Conservation (phyloP, 1,284 basidiomycete genomes). For the Athelia psychrophila region DNA sequence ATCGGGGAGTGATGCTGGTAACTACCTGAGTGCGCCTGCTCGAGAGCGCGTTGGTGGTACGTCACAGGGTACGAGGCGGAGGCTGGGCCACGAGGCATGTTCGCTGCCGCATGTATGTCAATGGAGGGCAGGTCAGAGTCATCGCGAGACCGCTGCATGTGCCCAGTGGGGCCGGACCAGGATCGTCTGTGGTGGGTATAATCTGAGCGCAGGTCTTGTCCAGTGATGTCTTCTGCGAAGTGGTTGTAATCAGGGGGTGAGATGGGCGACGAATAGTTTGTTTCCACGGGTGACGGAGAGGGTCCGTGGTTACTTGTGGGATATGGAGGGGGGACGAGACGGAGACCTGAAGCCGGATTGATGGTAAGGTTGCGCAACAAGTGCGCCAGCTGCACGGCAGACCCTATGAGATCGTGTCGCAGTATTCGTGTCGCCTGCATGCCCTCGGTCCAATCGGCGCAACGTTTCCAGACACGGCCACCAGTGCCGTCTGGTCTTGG, state of each 20-base stretch:
- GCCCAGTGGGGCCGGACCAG: neutral
- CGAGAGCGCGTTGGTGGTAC: neutral
- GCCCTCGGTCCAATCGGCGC: conserved; percentile 76
- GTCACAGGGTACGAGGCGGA: neutral
- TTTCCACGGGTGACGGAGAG: no score
- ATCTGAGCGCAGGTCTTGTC: neutral
- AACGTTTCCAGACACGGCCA: conserved; percentile 57
- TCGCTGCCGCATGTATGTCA: neutral
- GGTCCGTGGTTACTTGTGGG: no score
- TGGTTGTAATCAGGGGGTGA: no score
- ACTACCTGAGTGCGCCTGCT: neutral
- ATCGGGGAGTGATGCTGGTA: neutral
- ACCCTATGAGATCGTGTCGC: conserved; percentile 65
- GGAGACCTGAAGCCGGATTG: conserved; percentile 11
- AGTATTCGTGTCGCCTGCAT: conserved; percentile 65
- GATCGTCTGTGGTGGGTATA: neutral
- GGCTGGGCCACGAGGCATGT: neutral
- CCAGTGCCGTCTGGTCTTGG: conserved; percentile 28
- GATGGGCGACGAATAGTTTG: no score
- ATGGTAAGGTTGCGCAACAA: conserved; percentile 50
- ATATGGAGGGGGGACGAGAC: no score
- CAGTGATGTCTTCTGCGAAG: no score
- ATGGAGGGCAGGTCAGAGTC: neutral
- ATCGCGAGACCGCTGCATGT: neutral
- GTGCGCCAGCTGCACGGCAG: conserved; percentile 57